phyloP scores from a whole-genome alignment of 2,329 filamentous ascomycete species.

The Exophiala calicioides region DNA sequence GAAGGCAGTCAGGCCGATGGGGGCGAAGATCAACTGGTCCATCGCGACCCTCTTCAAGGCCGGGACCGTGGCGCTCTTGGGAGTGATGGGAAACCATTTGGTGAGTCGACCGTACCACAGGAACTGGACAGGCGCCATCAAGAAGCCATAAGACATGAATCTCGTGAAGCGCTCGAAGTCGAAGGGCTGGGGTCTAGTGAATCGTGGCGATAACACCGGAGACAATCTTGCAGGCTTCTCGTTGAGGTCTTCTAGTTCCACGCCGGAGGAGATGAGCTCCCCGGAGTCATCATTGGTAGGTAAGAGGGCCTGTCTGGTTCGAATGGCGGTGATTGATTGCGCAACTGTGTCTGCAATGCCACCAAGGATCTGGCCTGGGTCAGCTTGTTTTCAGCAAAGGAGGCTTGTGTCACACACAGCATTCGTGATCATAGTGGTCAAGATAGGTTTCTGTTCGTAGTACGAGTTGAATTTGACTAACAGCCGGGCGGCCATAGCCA shows the following conservation, averaged over 20 bases:
- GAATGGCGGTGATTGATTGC: slow-evolving; percentile 82
- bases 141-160: slow-evolving; percentile 97
- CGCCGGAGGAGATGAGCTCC: slow-evolving; percentile 57
- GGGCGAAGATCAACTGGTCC: slow-evolving; percentile 92
- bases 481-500: slow-evolving; percentile 80
- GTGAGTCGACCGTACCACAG: slow-evolving; percentile 92
- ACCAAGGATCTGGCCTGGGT: slow-evolving; percentile 22
- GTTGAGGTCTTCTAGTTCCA: slow-evolving; percentile 87
- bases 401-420: slow-evolving; percentile 59
- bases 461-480: slow-evolving; percentile 88
- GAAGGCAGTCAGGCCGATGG: slow-evolving; percentile 81
- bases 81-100: slow-evolving; percentile 78
- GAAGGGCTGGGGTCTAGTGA: slow-evolving; percentile 73
- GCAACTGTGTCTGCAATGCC: slow-evolving; percentile 89
- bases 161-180: slow-evolving; percentile 92
- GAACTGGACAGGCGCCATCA: slow-evolving; percentile 93
- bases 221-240: slow-evolving; percentile 68
- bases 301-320: slow-evolving; percentile 61
- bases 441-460: slow-evolving; percentile 87
- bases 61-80: slow-evolving; percentile 70
- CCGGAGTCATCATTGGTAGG: slow-evolving; percentile 52
- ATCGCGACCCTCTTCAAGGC: slow-evolving; percentile 88
- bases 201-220: slow-evolving; percentile 68
- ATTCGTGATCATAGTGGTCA: slow-evolving; percentile 99
- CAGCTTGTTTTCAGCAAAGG: slow-evolving; percentile 1